Percentiles rank a stretch among this genome's conserved stretches.
Conservation (phyloP, 306 rosid species). For the Begonia masoniana region DNA sequence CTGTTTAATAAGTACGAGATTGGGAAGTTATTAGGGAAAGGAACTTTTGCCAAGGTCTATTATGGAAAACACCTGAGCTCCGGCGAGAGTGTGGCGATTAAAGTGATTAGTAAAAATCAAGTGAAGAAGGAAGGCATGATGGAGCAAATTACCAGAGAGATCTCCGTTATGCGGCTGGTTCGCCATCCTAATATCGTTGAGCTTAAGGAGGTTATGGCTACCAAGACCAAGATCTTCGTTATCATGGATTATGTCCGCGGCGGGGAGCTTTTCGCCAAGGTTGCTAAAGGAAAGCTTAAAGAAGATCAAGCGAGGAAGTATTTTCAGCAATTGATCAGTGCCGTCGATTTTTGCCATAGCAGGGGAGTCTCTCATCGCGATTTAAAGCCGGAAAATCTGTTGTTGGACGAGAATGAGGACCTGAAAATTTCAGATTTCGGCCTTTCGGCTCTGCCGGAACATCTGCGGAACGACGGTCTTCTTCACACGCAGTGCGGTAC, state of each 20-base stretch:
- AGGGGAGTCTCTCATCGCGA: conserved; percentile 74
- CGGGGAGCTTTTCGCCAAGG: conserved; percentile 67
- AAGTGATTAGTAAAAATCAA: conserved; percentile 49
- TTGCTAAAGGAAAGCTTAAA: conserved; percentile 42
- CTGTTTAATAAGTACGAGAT: conserved; percentile 53
- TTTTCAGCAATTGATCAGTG: conserved; percentile 60
- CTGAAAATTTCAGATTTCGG: conserved; percentile 73
- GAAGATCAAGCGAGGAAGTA: conserved; percentile 60
- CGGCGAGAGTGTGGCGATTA: conserved; percentile 64
- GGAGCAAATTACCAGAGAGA: conserved; percentile 75
- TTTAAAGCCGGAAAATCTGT: conserved; percentile 62
- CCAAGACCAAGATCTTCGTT: conserved; percentile 59
- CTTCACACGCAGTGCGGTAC: conserved; percentile 88
- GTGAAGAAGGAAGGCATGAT: conserved; percentile 56
- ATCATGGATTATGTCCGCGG: conserved; percentile 72
- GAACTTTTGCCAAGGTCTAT: conserved; percentile 75
- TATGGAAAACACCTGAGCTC: conserved; percentile 32
- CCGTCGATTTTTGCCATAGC: conserved; percentile 77
- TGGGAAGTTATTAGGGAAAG: conserved; percentile 59
- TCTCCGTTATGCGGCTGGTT: conserved; percentile 50
- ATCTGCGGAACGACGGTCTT: conserved; percentile 50
- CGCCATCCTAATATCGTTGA: conserved; percentile 66
- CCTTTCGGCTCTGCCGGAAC: conserved; percentile 63
- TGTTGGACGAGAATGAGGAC: conserved; percentile 50
- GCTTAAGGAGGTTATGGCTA: conserved; percentile 66